Base-by-base conservation (phyloP, 257 asterid species). In the Plantago elongata region DNA sequence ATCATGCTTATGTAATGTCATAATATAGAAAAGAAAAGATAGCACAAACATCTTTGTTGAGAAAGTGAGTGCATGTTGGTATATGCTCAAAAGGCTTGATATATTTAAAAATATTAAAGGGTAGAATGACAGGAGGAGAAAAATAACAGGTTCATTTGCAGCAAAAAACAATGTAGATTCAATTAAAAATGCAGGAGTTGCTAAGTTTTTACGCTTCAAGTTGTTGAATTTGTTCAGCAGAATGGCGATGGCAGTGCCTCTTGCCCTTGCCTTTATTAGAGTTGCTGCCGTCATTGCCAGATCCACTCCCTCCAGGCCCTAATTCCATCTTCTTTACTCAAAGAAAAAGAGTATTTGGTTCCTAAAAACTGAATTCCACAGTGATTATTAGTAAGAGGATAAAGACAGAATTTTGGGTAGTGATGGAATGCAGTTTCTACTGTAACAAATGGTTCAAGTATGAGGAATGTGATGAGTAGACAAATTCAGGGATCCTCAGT, bases 141-240 rank as follows among this genome's bases (percentile, higher is more conserved):
- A 55, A 69, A 43, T 27, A 61, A 45, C 9, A 49, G 54, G 58
- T 50, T 27, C 72, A 5, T 40, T 7, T 22, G 1, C 13, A 29
- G 51, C 59, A 49, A 11, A 18, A 51, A 22, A 22, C 2, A 22
- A 22, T 2, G 2, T 22, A 22, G 27, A 65, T 29, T 16, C 42
- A 46, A 14, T 29, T 1, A 48, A 1, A 67, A 29, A 57, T 38
- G 30, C 10, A 48, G 52, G 57, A 65, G 60, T 44, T 50, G 42
- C 18, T 51, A 62, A 61, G 51, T 69, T 63, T 38, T 68, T 87
- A 87, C 95, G 72, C 81, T 81, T 87, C 90, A 11, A 87, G 94
- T 22, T 68, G 77, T 46, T 75, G 83, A 64, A 87, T 84, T 61
- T 87, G 94, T 57, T 82, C 78, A 5, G 77, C 22, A 10, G 89